Evolutionary conservation across 2,329 filamentous ascomycete species (phyloP).

Genomic region (Xylaria sp.): DNA sequence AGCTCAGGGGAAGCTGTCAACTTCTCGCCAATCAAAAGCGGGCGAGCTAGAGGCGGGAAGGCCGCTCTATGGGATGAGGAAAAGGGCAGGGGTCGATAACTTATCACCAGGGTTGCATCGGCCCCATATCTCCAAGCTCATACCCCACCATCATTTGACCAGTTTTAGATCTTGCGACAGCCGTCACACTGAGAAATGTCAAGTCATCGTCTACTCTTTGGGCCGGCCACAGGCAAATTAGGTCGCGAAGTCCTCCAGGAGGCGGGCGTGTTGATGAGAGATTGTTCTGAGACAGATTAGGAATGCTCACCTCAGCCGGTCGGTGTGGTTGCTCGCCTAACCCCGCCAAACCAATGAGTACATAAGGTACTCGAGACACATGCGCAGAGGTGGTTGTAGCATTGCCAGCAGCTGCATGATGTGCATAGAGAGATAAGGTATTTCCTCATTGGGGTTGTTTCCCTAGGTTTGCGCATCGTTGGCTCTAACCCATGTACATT

Average conservation of each 20-base stretch:
- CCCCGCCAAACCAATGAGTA: neutral
- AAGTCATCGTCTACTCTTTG: conserved; percentile 8
- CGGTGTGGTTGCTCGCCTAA: neutral
- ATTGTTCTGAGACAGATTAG: conserved; percentile 11
- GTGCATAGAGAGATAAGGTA: conserved; percentile 34
- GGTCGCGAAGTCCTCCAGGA: neutral
- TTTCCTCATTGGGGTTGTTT: conserved; percentile 30
- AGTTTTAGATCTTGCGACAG: conserved; percentile 30
- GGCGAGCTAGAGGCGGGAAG: conserved; percentile 13
- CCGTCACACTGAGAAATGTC: conserved; percentile 23
- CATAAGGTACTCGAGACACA: conserved; percentile 18
- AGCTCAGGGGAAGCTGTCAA: conserved; percentile 31
- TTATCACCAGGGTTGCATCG: conserved; percentile 33
- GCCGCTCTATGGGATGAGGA: conserved; percentile 21
- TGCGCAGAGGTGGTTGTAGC: conserved; percentile 16
- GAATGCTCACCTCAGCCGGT: neutral
- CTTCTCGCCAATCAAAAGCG: conserved; percentile 26
- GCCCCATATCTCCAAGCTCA: conserved; percentile 27
- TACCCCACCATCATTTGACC: conserved; percentile 37
- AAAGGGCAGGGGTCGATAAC: conserved; percentile 19
- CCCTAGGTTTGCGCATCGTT: conserved; percentile 23
- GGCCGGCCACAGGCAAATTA: neutral
- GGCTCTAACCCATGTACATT: conserved; percentile 20
- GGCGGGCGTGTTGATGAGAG: neutral
- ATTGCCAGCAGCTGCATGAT: conserved; percentile 10